Conservation (phyloP, 805 yeast genomes). For the Saturnispora gosingensis region DNA sequence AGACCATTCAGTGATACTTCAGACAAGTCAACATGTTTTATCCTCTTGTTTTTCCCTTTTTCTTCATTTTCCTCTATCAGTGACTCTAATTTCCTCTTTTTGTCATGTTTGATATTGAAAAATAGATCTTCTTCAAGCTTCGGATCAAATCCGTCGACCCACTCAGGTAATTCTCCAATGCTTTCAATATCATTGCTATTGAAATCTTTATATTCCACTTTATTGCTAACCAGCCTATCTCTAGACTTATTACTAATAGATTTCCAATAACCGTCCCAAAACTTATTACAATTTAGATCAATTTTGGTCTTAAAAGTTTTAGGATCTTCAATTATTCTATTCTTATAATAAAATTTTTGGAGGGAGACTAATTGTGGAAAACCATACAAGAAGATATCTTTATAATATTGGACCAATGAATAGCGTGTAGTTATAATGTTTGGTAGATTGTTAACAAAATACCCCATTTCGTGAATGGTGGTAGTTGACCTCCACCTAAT, state of each 20-base stretch:
- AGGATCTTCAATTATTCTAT: constrained; percentile 34
- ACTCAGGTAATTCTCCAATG: constrained; percentile 21
- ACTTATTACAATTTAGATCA: constrained; percentile 29
- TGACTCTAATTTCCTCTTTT: neutral
- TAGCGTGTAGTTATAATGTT: constrained; percentile 30
- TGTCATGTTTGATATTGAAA: neutral
- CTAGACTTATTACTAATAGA: constrained; percentile 20
- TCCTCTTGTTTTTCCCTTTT: neutral
- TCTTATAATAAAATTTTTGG: constrained; percentile 45
- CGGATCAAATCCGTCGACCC: constrained; percentile 23
- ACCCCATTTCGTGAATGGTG: constrained; percentile 57
- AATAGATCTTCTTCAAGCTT: constrained; percentile 16
- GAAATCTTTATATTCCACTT: constrained; percentile 12
- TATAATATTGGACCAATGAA: constrained; percentile 34
- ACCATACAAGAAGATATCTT: constrained; percentile 39
- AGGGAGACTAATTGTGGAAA: constrained; percentile 47
- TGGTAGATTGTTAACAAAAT: constrained; percentile 40
- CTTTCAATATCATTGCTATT: constrained; percentile 15
- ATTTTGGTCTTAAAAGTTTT: constrained; percentile 28
- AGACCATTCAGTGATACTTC: constrained; percentile 13
- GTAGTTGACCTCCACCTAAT: constrained; percentile 50
- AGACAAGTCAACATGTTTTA: neutral
- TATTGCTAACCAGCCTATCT: constrained; percentile 8
- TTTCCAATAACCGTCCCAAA: constrained; percentile 50
- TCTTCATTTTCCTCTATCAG: neutral